Conservation (phyloP, 2,329 filamentous ascomycete species). For the Ophiocordyceps camponoti-leonardi region DNA sequence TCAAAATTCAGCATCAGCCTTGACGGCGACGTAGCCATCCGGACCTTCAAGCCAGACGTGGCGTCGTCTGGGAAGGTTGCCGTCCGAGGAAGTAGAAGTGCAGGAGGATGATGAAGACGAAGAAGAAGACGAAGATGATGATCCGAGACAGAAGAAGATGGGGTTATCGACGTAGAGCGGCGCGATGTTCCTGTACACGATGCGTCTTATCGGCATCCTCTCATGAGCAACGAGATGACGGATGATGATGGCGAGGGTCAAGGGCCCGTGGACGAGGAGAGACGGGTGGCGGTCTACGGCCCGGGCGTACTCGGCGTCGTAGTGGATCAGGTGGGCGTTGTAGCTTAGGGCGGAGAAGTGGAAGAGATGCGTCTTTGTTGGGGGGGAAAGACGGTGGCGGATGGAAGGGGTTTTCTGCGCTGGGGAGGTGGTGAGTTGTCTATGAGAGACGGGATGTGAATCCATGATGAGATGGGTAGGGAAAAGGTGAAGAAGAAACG, state of each 20-base stretch:
- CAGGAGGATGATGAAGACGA: too few species aligned
- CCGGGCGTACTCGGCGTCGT: constrained; percentile 55
- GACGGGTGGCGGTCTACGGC: constrained; percentile 57
- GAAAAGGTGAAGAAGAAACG: constrained; percentile 27
- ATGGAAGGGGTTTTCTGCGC: constrained; percentile 21
- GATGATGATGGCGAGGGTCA: constrained; percentile 63
- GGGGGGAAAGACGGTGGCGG: constrained; percentile 37
- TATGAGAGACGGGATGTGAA: too few species aligned
- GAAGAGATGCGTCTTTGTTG: constrained; percentile 56
- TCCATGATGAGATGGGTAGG: too few species aligned
- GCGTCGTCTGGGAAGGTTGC: constrained; percentile 18
- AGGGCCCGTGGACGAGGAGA: constrained; percentile 72
- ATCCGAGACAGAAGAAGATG: constrained; percentile 48
- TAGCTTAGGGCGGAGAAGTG: constrained; percentile 81
- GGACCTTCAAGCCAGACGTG: constrained; percentile 49
- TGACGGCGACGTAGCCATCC: constrained; percentile 45
- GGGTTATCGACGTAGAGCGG: constrained; percentile 62
- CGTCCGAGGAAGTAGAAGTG: constrained; percentile 6
- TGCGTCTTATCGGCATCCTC: constrained; percentile 22
- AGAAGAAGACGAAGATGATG: background rate
- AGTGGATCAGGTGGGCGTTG: constrained; percentile 84
- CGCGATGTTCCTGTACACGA: constrained; percentile 68
- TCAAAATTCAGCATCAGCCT: constrained; percentile 26
- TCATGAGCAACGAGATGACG: constrained; percentile 29
- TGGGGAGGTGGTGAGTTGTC: too few species aligned